A percentile compares a stretch with the other conserved stretches of the same genome.
Evolutionary conservation across 2,329 filamentous ascomycete species (phyloP).

Genomic region (Epichloe festucae): DNA sequence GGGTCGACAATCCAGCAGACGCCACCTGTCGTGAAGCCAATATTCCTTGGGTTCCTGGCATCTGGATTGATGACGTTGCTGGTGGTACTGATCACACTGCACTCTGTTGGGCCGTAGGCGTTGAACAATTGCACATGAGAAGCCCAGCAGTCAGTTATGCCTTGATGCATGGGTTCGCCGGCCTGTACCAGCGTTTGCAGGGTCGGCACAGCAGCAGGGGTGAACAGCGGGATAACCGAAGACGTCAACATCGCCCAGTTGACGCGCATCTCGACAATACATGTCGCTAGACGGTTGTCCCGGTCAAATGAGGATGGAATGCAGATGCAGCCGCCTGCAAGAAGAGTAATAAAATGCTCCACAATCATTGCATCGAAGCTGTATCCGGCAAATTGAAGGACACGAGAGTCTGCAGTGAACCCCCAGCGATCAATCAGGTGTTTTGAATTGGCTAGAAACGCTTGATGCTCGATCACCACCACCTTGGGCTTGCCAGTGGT

Average conservation of each 20-base stretch:
- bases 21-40: conserved; percentile 7
- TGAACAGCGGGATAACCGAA: background rate
- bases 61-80: background rate
- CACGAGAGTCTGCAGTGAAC: background rate
- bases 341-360: background rate
- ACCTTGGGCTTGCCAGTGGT: background rate
- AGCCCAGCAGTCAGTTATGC: background rate
- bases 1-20: conserved; percentile 14
- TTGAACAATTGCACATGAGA: background rate
- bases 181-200: background rate
- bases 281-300: background rate
- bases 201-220: background rate
- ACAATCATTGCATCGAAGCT: conserved; percentile 1
- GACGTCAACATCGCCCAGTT: background rate
- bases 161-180: background rate
- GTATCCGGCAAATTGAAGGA: conserved; percentile 1
- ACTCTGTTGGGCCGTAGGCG: background rate
- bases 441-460: background rate
- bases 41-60: conserved; percentile 14
- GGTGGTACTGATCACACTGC: background rate
- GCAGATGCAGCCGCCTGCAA: background rate
- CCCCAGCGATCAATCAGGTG: background rate
- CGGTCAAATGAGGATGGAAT: background rate
- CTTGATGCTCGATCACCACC: background rate
- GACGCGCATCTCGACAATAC: background rate